Evolutionary conservation across 2,329 filamentous ascomycete species (phyloP).

Genomic region (Botrytis cinerea): DNA sequence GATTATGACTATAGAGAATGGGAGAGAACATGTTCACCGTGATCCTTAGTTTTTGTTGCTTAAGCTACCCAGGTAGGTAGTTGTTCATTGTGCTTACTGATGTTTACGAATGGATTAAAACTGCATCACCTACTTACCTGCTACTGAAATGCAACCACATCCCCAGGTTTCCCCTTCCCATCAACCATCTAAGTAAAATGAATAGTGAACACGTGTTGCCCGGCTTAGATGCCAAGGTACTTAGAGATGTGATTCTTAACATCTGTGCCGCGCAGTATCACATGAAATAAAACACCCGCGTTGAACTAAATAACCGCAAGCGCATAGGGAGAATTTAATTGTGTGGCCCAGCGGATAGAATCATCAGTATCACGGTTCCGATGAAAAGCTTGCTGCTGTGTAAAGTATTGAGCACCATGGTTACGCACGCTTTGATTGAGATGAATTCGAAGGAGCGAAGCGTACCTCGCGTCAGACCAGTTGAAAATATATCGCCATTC

Average conservation of each 20-base stretch:
- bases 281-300: background rate
- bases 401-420: background rate
- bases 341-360: background rate
- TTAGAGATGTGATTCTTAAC: background rate
- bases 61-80: no score
- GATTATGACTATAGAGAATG: background rate
- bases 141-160: background rate
- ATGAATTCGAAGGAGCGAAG: background rate
- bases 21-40: no score
- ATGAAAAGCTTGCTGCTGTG: background rate
- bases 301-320: background rate
- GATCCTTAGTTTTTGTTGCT: background rate
- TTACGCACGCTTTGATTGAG: background rate
- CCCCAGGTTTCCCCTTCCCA: background rate
- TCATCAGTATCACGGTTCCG: background rate
- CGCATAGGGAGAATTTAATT: background rate
- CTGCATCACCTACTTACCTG: background rate
- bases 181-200: background rate
- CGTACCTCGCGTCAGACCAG: background rate
- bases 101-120: background rate
- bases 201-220: background rate
- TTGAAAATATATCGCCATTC: no score
- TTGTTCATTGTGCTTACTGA: background rate
- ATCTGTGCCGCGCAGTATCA: background rate
- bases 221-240: background rate